A percentile compares a stretch with the other conserved stretches of the same genome.
Conservation (phyloP, 2,329 filamentous ascomycete species). For the Saccharata proteae region DNA sequence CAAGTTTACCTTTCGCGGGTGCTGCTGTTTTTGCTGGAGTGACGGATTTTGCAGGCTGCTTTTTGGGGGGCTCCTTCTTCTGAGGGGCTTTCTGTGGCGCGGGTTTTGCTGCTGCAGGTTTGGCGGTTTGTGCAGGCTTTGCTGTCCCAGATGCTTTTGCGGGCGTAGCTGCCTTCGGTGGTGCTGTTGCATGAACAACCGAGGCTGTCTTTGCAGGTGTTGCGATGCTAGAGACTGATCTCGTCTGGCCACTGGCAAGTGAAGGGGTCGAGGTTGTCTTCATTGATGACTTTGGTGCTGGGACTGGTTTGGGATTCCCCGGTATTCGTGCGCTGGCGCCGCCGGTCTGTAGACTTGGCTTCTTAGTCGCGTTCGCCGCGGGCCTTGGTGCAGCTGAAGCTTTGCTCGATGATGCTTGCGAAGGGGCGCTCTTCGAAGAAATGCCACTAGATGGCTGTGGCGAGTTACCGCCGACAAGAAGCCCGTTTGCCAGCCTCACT, state of each 20-base stretch:
- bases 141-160: not conserved
- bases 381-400: too few species aligned
- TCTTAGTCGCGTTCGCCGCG: too few species aligned
- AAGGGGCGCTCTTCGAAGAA: too few species aligned
- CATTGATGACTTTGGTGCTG: not conserved
- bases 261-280: not conserved
- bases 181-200: not conserved
- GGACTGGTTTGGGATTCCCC: too few species aligned
- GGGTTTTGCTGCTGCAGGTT: conserved; percentile 1
- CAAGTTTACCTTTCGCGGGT: not conserved
- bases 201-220: not conserved
- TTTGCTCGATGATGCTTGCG: too few species aligned
- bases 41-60: not conserved
- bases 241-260: not conserved
- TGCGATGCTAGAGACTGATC: not conserved
- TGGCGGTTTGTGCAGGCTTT: conserved; percentile 1
- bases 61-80: not conserved
- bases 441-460: too few species aligned
- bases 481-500: conserved; percentile 3
- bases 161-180: not conserved
- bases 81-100: not conserved
- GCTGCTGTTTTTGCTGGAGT: not conserved
- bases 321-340: too few species aligned
- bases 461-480: conserved; percentile 1
- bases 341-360: too few species aligned